Conservation (phyloP, 2,329 filamentous ascomycete species). For the Rasamsonia emersonii region DNA sequence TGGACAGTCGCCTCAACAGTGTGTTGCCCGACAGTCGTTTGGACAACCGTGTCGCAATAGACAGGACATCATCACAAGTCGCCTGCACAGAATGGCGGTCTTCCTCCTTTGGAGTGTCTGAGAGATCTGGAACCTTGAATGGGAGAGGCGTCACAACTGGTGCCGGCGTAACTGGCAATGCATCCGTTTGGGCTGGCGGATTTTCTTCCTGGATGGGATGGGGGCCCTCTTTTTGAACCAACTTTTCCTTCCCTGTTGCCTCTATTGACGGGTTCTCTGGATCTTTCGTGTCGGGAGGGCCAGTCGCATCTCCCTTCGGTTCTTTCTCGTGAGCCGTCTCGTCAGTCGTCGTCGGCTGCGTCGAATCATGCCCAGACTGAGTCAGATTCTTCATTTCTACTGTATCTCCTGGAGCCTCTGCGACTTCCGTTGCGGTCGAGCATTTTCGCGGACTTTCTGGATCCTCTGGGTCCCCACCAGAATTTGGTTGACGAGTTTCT, state of each 20-base stretch:
- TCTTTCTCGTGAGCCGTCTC: no score
- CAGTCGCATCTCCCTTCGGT: no score
- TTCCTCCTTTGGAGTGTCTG: slow-evolving; percentile 31
- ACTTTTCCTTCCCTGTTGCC: no score
- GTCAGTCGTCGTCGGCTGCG: no score
- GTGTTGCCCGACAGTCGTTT: slow-evolving; percentile 23
- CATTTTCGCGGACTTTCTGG: not conserved
- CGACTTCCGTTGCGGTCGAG: not conserved
- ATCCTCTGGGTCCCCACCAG: slow-evolving; percentile 37
- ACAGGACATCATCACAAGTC: slow-evolving; percentile 40
- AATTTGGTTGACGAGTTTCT: no score
- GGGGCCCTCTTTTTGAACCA: no score
- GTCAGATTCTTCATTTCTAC: slow-evolving; percentile 18
- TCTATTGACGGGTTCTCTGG: no score
- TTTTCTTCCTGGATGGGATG: no score
- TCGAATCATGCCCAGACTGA: no score
- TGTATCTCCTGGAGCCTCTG: slow-evolving; percentile 7
- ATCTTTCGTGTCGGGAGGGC: no score
- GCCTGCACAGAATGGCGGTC: slow-evolving; percentile 59
- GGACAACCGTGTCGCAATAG: slow-evolving; percentile 18
- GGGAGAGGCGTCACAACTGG: slow-evolving; percentile 10
- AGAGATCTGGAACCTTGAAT: slow-evolving; percentile 14
- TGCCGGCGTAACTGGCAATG: no score
- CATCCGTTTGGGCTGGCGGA: no score
- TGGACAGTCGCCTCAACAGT: slow-evolving; percentile 18